These are phyloP conservation scores for Calonectria fujianensis DNA, from an alignment of 2,329 filamentous ascomycete genomes.

Conservation along the genomic window DNA sequence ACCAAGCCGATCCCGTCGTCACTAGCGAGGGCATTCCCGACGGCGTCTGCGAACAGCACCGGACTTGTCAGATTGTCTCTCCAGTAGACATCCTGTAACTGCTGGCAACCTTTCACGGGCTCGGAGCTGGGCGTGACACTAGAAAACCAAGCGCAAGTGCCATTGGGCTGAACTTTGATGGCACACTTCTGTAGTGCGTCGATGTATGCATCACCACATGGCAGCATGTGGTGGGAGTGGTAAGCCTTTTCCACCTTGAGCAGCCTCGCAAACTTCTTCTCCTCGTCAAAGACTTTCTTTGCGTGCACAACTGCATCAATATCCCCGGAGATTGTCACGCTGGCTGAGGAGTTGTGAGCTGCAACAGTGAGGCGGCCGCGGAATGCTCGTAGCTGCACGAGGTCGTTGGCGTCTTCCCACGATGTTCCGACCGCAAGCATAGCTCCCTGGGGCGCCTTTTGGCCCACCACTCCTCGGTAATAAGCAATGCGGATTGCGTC, in stretches of 20 bases:
- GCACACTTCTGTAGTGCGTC: slow-evolving; percentile 9
- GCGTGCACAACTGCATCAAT: slow-evolving; percentile 51
- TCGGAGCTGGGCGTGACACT: slow-evolving; percentile 54
- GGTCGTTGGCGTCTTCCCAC: slow-evolving; percentile 42
- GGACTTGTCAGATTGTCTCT: slow-evolving; percentile 51
- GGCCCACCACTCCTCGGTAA: slow-evolving; percentile 24
- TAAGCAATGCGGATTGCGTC: slow-evolving; percentile 37
- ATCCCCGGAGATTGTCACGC: slow-evolving; percentile 58
- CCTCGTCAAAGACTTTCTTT: slow-evolving; percentile 42
- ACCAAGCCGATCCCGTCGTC: slow-evolving; percentile 23
- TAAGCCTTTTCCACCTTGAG: slow-evolving; percentile 68
- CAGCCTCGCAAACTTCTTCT: slow-evolving; percentile 49
- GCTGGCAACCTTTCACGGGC: slow-evolving; percentile 1
- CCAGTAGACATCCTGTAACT: slow-evolving; percentile 48
- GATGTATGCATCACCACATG: slow-evolving; percentile 46
- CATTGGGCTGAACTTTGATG: not conserved
- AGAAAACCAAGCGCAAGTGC: slow-evolving; percentile 43
- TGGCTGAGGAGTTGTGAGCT: slow-evolving; percentile 49
- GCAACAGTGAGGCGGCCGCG: slow-evolving; percentile 52
- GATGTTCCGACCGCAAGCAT: slow-evolving; percentile 54
- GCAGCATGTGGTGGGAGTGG: slow-evolving; percentile 69
- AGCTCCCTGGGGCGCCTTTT: not conserved
- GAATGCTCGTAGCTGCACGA: slow-evolving; percentile 25
- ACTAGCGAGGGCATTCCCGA: slow-evolving; percentile 29
- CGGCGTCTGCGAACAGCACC: slow-evolving; percentile 51